These are phyloP conservation scores for Pyrus betulifolia DNA, from an alignment of 306 rosid species.

Conservation along the genomic window DNA sequence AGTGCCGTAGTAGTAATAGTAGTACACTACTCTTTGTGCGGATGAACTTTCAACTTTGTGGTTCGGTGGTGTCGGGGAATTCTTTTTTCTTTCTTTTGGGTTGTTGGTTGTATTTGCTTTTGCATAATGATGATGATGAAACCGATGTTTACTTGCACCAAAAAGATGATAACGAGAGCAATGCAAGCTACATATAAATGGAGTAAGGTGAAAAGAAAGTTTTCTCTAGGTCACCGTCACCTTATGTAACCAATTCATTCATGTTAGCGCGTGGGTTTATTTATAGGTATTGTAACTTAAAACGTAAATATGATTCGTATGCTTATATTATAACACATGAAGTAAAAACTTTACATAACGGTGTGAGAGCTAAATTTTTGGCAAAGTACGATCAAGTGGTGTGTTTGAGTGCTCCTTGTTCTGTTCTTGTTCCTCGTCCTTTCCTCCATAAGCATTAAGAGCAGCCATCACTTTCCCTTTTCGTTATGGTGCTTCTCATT, in stretches of 20 bases:
- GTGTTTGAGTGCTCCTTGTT: background rate
- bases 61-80: conserved; percentile 13
- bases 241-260: background rate
- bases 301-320: too few relatives aligned
- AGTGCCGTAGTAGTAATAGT: background rate
- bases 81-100: background rate
- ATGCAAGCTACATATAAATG: background rate
- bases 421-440: background rate
- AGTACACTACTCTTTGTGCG: background rate
- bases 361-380: background rate
- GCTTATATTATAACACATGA: background rate
- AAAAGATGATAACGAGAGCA: conserved; percentile 1
- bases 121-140: conserved; percentile 5
- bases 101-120: background rate
- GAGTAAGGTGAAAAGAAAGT: background rate
- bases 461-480: conserved; percentile 13
- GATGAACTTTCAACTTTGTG: background rate
- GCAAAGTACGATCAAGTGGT: too few relatives aligned
- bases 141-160: conserved; percentile 1
- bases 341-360: too few relatives aligned
- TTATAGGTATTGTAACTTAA: too few relatives aligned
- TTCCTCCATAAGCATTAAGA: conserved; percentile 1
- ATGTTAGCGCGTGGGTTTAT: background rate
- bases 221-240: background rate
- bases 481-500: conserved; percentile 18